Evolutionary conservation across 495 filamentous ascomycete species (phyloP).

Genomic region (Aspergillus homomorphus): DNA sequence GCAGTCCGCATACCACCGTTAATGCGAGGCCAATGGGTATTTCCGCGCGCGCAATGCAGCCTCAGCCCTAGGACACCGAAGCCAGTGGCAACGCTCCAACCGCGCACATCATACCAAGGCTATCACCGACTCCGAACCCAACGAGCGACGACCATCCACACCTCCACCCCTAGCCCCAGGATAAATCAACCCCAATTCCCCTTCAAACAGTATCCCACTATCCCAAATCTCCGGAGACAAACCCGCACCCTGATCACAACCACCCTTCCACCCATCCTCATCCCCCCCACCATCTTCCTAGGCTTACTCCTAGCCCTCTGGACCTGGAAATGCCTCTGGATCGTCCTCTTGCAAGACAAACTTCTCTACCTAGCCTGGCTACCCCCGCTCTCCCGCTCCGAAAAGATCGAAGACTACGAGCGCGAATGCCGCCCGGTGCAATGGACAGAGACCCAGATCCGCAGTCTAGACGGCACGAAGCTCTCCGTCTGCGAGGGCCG

Average conservation of each 20-base stretch:
- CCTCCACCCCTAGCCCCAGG: not conserved
- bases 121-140: not conserved
- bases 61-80: not conserved
- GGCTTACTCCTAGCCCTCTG: conserved; percentile 66
- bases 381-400: conserved; percentile 54
- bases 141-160: not conserved
- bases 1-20: too few relatives aligned
- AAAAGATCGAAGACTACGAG: conserved; percentile 59
- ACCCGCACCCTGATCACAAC: conserved; percentile 18
- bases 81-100: not conserved
- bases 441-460: conserved; percentile 59
- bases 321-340: conserved; percentile 79
- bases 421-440: conserved; percentile 52
- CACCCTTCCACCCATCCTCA: conserved; percentile 50
- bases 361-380: conserved; percentile 79
- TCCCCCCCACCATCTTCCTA: conserved; percentile 64
- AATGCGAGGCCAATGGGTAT: not conserved
- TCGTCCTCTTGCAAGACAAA: conserved; percentile 77
- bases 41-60: not conserved
- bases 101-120: not conserved
- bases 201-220: too few relatives aligned
- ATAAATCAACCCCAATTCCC: not conserved
- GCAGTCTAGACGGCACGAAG: conserved; percentile 59
- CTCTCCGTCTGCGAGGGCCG: conserved; percentile 54
- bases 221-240: not conserved